phyloP scores from a whole-genome alignment of 1,139 yeast genomes.

The Taphrina betulina region DNA sequence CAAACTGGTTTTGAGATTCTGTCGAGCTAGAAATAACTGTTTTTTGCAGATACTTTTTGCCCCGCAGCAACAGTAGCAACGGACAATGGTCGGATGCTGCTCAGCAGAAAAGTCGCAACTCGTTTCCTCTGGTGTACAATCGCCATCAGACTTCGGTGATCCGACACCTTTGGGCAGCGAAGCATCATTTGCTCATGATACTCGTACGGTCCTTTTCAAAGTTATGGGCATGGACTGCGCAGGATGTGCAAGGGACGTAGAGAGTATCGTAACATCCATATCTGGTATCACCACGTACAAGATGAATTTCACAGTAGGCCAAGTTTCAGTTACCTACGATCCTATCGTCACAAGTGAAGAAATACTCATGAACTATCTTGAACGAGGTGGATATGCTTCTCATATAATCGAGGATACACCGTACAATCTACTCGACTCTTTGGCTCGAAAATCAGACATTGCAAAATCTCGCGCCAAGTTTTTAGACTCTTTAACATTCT shows the following conservation, averaged over 20 bases:
- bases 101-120: too few species aligned
- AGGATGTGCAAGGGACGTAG: slow-evolving; percentile 15
- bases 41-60: too few species aligned
- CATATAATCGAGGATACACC: background rate
- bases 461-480: slow-evolving; percentile 63
- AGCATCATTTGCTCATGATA: too few species aligned
- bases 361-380: background rate
- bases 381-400: slow-evolving; percentile 4
- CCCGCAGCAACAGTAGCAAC: too few species aligned
- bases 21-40: too few species aligned
- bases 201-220: background rate
- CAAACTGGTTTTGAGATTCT: too few species aligned
- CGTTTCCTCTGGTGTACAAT: too few species aligned
- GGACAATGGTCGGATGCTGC: too few species aligned
- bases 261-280: background rate
- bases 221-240: slow-evolving; percentile 23
- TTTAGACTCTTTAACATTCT: slow-evolving; percentile 54
- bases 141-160: too few species aligned
- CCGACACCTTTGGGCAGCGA: too few species aligned
- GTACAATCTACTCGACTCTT: slow-evolving; percentile 35
- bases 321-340: background rate
- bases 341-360: background rate
- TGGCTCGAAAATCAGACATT: slow-evolving; percentile 70
- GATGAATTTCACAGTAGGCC: slow-evolving; percentile 1
- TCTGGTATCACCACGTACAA: slow-evolving; percentile 2